A percentile compares a stretch with the other conserved stretches of the same genome.
Conservation (phyloP, 257 asterid genomes). For the Solanum clarkiae region DNA sequence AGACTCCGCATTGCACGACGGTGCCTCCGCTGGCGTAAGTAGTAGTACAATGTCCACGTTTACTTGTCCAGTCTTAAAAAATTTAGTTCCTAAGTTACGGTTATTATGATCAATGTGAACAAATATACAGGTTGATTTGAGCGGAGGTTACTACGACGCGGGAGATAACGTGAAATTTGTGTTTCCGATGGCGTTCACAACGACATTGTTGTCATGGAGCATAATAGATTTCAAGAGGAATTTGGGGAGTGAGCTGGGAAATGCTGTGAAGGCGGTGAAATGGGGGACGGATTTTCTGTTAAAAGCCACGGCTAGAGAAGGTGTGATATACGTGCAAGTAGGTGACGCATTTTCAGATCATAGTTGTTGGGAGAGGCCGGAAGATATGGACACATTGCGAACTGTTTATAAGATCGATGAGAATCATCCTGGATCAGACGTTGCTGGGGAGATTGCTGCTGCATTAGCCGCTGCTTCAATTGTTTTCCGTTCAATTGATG, state of each 20-base stretch:
- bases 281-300: constrained; percentile 81
- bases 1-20: constrained; percentile 79
- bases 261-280: constrained; percentile 52
- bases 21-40: constrained; percentile 40
- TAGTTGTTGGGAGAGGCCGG: constrained; percentile 87
- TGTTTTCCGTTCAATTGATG: constrained; percentile 58
- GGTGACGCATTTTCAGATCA: constrained; percentile 82
- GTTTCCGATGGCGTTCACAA: constrained; percentile 79
- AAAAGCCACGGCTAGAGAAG: constrained; percentile 64
- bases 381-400: constrained; percentile 73
- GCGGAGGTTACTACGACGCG: constrained; percentile 88
- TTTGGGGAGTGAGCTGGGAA: constrained; percentile 53
- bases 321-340: constrained; percentile 64
- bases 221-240: constrained; percentile 56
- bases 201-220: constrained; percentile 77
- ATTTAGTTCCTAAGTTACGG: too few relatives aligned
- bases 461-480: constrained; percentile 92
- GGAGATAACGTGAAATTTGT: constrained; percentile 84
- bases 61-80: too few relatives aligned
- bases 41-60: too few relatives aligned
- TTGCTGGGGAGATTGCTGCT: constrained; percentile 88
- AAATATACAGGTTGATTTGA: constrained; percentile 46
- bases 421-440: constrained; percentile 73
- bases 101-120: too few relatives aligned
- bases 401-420: constrained; percentile 52